Base-by-base conservation (phyloP, 768 basidiomycete species). In the Leccinum imitatum region DNA sequence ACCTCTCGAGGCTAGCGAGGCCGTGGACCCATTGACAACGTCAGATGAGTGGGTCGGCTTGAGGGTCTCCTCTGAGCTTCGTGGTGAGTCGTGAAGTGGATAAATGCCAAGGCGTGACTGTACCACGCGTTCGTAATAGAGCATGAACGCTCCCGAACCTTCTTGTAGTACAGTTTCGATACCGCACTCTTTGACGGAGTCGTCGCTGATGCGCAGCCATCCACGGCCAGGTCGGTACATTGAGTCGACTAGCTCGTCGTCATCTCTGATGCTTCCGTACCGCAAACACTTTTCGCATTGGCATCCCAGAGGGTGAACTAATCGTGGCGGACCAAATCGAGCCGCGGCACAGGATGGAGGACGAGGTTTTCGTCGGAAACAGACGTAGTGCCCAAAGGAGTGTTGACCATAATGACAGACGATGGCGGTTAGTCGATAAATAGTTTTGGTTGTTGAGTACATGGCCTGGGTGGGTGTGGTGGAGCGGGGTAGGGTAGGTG, bases 401-500 rank as follows among this genome's bases (percentile, higher is more conserved):
- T 97, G 95, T 56, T 87, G 85, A 14, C 96, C 96, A 69, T 87
- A 96, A 73, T 98, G 96, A 66, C 93, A 93, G 15, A 98, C 94
- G 31, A 91, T 86, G 10, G 92, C 87, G 2, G 86, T 75, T 37
- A 98, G 83, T 50, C 94, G 85, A 73, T 98, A 98, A 37, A 95
- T 77, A n/a, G 86, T 87, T 50, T 85, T 78, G n/a, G 82, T 79
- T 2, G 74, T 67, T 27, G 80, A 72, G 59, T 82, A 82, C 31
- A 78, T 81, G 25, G 81, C 78, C 8, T 84, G 84, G 1, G 86
- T 85, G 1, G 84, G 84, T 0, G 84, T 86, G 1, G 79, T 78
- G 14, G 84, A 80, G 27, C 85, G 73, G 52, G 78, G 76, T 1
- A 79, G 68, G 39, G 69, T 70, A 1, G 82, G 80, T 8, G 84